phyloP scores from a whole-genome alignment of 2,329 filamentous ascomycete genomes.

The Ophiostoma ips region DNA sequence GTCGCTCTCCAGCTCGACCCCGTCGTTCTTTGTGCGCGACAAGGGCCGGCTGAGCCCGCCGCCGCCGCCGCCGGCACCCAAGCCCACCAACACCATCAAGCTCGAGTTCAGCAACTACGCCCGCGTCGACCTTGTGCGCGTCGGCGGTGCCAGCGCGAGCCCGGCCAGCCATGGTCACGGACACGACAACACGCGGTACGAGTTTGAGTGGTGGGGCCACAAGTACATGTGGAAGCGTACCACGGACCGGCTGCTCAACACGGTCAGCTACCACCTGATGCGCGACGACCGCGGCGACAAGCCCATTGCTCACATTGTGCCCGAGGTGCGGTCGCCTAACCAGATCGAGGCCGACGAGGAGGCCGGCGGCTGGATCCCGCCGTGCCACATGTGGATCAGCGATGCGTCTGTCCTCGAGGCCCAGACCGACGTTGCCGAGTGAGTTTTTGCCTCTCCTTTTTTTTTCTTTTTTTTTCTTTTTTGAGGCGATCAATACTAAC shows the following conservation, averaged over 20 bases:
- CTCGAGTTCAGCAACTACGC: slow-evolving; percentile 97
- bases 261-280: slow-evolving; percentile 68
- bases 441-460: too few species aligned
- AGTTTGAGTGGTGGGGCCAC: slow-evolving; percentile 62
- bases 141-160: slow-evolving; percentile 22
- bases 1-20: slow-evolving; percentile 13
- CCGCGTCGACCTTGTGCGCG: slow-evolving; percentile 68
- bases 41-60: slow-evolving; percentile 9
- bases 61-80: slow-evolving; percentile 20
- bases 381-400: slow-evolving; percentile 81
- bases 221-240: slow-evolving; percentile 38
- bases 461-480: too few species aligned
- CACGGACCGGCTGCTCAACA: slow-evolving; percentile 50
- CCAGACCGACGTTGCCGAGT: slow-evolving; percentile 66
- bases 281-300: slow-evolving; percentile 43
- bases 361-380: slow-evolving; percentile 80
- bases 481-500: too few species aligned
- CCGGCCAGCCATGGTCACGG: neutral
- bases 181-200: slow-evolving; percentile 51
- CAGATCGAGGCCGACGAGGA: slow-evolving; percentile 58
- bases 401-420: slow-evolving; percentile 56
- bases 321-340: slow-evolving; percentile 57
- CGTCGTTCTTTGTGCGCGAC: slow-evolving; percentile 16
- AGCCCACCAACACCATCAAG: slow-evolving; percentile 63
- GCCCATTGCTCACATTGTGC: slow-evolving; percentile 72